Base-by-base conservation (phyloP, 768 basidiomycete species). In the Serendipita vermifera region DNA sequence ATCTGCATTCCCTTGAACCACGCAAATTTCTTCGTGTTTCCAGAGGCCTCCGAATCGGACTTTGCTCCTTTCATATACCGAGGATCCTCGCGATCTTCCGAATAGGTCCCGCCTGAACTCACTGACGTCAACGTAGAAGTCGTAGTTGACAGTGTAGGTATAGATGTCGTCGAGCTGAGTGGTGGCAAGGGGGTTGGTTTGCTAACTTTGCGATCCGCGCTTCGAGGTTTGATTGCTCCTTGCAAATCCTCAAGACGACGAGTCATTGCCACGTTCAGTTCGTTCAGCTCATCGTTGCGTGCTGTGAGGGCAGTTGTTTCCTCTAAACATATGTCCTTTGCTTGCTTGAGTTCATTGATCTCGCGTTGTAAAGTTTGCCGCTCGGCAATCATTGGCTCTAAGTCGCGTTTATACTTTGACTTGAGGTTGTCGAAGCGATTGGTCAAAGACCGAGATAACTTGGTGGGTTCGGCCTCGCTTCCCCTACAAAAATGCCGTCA, bases 281-380 rank as follows among this genome's bases (percentile, higher is more conserved):
- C 86, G 1, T 87, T 85, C 4, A 99, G 76, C 66, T 93, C 88
- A 63, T 93, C 91, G 70, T 98, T 98, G 46, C 91, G 81, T 4
- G 82, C 83, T 65, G 89, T 90, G 51, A 99, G 77, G 20, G 83
- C 83, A 0, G 90, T 85, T 0, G 91, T 87, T 71, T 99, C 96
- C 64, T 94, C 93, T 36, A 93, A 71, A 69, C 87, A 85, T 38
- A 83, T 77, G 61, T 96, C 91, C 31, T 89, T 80, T 1, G 86
- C 81, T 14, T 86, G 84, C 64, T 82, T 83, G 48, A 99, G 81
- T 63, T 98, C 93, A 2, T 75, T 72, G 56, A 97, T 82, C 69
- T 98, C 94, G 41, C 89, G 76, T 20, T 73, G 66, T 27, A 98
- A 71, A 2, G 75, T 74, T 62, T 96, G 90, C 22, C 85, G 83